Percentiles rank a stretch among this genome's conserved stretches.
phyloP scores from a whole-genome alignment of 345 rosid species.

The Pistacia atlantica region DNA sequence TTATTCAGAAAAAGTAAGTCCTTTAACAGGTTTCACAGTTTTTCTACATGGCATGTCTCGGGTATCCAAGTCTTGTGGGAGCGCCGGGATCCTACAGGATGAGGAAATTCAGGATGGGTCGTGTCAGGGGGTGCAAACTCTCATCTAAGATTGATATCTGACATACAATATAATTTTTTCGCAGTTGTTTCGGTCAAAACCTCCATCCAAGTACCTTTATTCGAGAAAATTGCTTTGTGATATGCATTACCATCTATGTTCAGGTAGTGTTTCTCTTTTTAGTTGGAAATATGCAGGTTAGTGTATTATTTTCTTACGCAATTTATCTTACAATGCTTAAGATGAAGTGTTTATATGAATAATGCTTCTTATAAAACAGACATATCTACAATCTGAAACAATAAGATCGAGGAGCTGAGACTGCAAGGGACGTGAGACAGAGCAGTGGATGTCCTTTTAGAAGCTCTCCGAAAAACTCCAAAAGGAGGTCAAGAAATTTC shows the following conservation, averaged over 20 bases:
- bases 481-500: no score
- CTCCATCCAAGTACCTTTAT: not conserved
- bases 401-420: no score
- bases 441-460: no score
- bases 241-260: not conserved
- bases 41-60: no score
- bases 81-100: no score
- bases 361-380: not conserved
- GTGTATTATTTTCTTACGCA: not conserved
- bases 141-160: not conserved
- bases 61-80: no score
- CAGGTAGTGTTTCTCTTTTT: not conserved
- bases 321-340: not conserved
- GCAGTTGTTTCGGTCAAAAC: slow-evolving; percentile 4
- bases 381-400: not conserved
- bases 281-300: not conserved
- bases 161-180: not conserved
- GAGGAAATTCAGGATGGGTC: no score
- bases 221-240: not conserved
- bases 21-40: no score
- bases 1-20: no score
- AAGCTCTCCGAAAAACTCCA: no score
- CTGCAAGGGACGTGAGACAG: no score
- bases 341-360: not conserved
- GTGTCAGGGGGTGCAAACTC: not conserved